These are phyloP conservation scores for Tetradesmus lagerheimii DNA, from an alignment of 139 green algal species.

Conservation along the genomic window DNA sequence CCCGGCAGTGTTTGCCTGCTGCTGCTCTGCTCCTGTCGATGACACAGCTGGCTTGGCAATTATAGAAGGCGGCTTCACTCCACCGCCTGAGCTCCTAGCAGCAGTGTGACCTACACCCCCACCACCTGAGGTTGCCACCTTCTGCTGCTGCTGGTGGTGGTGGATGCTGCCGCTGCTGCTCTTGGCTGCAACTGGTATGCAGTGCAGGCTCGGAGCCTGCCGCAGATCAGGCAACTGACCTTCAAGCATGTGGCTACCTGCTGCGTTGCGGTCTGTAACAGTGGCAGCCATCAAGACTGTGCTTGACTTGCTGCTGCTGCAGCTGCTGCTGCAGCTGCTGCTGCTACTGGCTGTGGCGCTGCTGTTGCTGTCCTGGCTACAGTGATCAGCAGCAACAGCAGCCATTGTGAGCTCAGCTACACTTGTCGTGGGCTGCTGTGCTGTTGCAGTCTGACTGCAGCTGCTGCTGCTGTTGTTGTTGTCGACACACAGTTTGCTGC, in stretches of 20 bases:
- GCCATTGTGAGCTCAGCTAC: not conserved
- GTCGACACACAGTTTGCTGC: not conserved
- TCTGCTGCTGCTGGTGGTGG: not conserved
- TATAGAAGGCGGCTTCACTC: not conserved
- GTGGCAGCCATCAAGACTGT: no score
- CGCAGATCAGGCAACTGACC: not conserved
- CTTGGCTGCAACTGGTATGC: not conserved
- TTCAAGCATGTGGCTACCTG: not conserved
- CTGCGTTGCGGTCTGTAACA: no score
- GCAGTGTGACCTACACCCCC: no score
- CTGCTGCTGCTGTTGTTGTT: not conserved
- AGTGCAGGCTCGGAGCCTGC: not conserved
- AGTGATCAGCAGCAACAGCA: constrained; percentile 8
- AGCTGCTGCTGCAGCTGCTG: not conserved
- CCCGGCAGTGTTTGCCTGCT: not conserved
- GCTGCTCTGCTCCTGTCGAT: not conserved
- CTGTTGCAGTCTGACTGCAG: not conserved
- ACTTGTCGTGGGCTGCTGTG: not conserved
- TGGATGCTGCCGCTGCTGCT: not conserved
- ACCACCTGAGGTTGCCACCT: not conserved
- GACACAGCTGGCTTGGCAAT: not conserved
- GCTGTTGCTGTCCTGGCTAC: not conserved
- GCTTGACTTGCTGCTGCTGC: not conserved
- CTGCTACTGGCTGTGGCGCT: not conserved
- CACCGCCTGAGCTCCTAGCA: not conserved